Evolutionary conservation across 2,329 filamentous ascomycete genomes (phyloP).

Genomic region (Aspergillus ochraceoroseus): DNA sequence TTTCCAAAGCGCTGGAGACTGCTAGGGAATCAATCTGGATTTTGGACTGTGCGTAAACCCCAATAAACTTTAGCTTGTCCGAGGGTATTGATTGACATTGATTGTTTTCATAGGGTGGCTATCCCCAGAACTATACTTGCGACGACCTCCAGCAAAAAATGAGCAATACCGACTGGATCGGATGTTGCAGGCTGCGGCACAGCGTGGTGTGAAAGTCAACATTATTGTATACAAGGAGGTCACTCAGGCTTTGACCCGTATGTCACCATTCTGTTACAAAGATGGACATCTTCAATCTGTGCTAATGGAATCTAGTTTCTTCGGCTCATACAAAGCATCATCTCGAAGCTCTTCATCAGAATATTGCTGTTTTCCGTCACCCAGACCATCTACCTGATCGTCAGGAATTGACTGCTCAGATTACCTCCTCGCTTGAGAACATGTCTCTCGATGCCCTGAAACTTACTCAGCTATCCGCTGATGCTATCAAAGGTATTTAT

Average conservation of each 20-base stretch:
- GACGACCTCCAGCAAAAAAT: conserved; percentile 74
- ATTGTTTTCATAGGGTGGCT: conserved; percentile 80
- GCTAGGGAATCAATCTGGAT: conserved; percentile 78
- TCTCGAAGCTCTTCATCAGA: conserved; percentile 70
- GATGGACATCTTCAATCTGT: neutral
- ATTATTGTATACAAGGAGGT: conserved; percentile 93
- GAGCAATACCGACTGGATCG: conserved; percentile 78
- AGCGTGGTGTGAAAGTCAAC: conserved; percentile 77
- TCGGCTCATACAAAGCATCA: conserved; percentile 73
- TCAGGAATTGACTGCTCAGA: conserved; percentile 58
- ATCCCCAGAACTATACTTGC: conserved; percentile 78
- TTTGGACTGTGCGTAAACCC: conserved; percentile 57
- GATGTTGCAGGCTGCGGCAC: conserved; percentile 74
- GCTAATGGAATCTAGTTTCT: conserved; percentile 47
- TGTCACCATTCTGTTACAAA: no score
- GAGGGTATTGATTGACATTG: no score
- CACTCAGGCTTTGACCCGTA: conserved; percentile 71
- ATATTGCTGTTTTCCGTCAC: conserved; percentile 84
- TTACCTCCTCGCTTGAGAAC: conserved; percentile 54
- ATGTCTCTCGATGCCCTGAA: conserved; percentile 53
- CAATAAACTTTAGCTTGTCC: no score
- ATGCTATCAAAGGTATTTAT: conserved; percentile 72
- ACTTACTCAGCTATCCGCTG: conserved; percentile 61
- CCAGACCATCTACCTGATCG: conserved; percentile 79
- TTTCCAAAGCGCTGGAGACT: conserved; percentile 71